phyloP scores from a whole-genome alignment of 164 flowering plant genomes.

The Piper betle region DNA sequence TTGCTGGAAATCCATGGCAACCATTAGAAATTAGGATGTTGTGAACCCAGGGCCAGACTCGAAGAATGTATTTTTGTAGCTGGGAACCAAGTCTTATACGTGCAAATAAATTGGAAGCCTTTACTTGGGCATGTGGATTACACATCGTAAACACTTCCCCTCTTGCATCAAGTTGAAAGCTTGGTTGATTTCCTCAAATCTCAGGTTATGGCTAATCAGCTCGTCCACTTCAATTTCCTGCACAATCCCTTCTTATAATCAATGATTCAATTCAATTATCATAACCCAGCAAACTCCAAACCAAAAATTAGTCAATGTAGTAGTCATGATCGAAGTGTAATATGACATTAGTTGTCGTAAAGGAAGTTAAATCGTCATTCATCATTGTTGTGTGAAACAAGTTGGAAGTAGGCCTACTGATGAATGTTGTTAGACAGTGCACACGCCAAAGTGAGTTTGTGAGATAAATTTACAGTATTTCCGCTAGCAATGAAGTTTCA shows the following conservation, averaged over 20 bases:
- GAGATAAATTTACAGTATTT: too few species aligned
- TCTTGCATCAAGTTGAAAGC: conserved; percentile 79
- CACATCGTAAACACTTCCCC: conserved; percentile 89
- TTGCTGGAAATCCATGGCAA: too few species aligned
- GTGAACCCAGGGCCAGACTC: too few species aligned
- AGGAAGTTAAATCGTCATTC: too few species aligned
- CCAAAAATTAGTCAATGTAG: too few species aligned
- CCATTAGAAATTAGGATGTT: too few species aligned
- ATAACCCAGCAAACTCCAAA: neutral
- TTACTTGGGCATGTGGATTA: conserved; percentile 72
- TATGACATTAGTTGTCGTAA: too few species aligned
- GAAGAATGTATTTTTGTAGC: neutral
- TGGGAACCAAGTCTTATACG: neutral
- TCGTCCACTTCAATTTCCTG: conserved; percentile 79
- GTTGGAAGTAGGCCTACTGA: too few species aligned
- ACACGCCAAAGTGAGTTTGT: too few species aligned
- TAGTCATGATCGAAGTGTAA: too few species aligned
- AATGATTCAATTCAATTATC: neutral
- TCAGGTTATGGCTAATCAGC: conserved; percentile 57
- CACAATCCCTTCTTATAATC: neutral
- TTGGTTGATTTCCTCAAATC: conserved; percentile 66
- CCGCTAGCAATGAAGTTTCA: neutral
- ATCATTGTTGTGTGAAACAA: too few species aligned
- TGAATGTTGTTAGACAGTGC: too few species aligned
- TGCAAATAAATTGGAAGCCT: neutral